These are phyloP conservation scores for Fusarium xyrophilum DNA, from an alignment of 2,329 filamentous ascomycete species.

Conservation along the genomic window DNA sequence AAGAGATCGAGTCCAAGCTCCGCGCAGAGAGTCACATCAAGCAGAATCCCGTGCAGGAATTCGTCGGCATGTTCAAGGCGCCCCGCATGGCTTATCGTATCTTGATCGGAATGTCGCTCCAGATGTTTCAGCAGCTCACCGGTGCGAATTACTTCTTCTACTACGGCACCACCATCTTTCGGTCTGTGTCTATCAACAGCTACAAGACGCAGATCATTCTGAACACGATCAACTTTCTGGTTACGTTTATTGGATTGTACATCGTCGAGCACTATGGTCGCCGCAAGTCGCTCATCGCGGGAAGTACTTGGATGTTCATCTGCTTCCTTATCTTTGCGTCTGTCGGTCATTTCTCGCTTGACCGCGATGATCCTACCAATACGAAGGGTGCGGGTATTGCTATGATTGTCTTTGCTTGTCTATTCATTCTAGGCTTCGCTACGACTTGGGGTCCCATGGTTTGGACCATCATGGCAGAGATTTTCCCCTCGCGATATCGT, in stretches of 20 bases:
- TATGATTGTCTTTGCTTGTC: slow-evolving; percentile 68
- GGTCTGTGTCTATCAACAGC: slow-evolving; percentile 59
- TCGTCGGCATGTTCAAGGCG: slow-evolving; percentile 67
- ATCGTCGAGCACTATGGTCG: slow-evolving; percentile 73
- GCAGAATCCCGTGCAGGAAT: slow-evolving; percentile 53
- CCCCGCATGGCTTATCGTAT: slow-evolving; percentile 70
- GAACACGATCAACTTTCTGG: slow-evolving; percentile 70
- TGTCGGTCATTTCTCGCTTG: slow-evolving; percentile 58
- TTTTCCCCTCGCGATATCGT: slow-evolving; percentile 69
- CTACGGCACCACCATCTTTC: slow-evolving; percentile 63
- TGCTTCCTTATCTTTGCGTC: slow-evolving; percentile 67
- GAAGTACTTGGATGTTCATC: slow-evolving; percentile 66
- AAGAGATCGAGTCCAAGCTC: slow-evolving; percentile 62
- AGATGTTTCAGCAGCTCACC: slow-evolving; percentile 73
- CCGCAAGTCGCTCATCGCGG: slow-evolving; percentile 66
- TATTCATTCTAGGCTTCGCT: slow-evolving; percentile 71
- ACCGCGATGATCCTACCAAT: slow-evolving; percentile 44
- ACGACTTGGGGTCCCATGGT: slow-evolving; percentile 72
- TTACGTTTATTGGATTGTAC: slow-evolving; percentile 73
- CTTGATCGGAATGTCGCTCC: slow-evolving; percentile 64
- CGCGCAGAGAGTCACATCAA: slow-evolving; percentile 54
- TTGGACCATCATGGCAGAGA: slow-evolving; percentile 69
- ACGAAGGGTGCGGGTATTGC: slow-evolving; percentile 59
- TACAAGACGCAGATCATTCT: slow-evolving; percentile 74
- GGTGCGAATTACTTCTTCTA: slow-evolving; percentile 73